phyloP scores from a whole-genome alignment of 192 early-diverging fungal genomes.

The Podochytrium sp. region DNA sequence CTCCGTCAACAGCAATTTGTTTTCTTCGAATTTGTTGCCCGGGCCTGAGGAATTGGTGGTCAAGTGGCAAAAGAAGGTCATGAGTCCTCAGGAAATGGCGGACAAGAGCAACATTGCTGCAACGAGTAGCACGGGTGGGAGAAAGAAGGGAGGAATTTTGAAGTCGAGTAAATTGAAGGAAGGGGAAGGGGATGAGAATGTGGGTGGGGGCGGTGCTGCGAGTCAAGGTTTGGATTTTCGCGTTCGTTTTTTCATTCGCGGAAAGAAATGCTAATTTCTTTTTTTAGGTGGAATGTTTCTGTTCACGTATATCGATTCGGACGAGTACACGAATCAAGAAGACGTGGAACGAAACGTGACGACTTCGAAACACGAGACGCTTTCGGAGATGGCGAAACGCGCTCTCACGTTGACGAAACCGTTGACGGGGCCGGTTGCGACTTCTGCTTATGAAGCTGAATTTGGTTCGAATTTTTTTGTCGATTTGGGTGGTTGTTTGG shows the following conservation, averaged over 20 bases:
- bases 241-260: not conserved
- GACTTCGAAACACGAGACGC: not conserved
- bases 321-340: conserved; percentile 26
- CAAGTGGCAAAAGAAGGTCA: conserved; percentile 34
- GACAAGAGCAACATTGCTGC: no score
- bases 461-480: not conserved
- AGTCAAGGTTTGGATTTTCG: not conserved
- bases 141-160: no score
- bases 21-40: not conserved
- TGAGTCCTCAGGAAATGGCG: conserved; percentile 9
- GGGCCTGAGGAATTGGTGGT: conserved; percentile 7
- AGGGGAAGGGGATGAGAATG: no score
- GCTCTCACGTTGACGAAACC: conserved; percentile 18
- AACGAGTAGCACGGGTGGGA: no score
- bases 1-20: not conserved
- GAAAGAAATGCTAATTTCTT: not conserved
- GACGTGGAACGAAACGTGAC: conserved; percentile 15
- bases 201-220: no score
- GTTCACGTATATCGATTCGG: conserved; percentile 38
- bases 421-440: not conserved
- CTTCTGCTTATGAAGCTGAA: not conserved
- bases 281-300: conserved; percentile 27
- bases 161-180: no score
- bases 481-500: not conserved
- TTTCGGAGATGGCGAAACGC: conserved; percentile 21